Evolutionary conservation across 225 moss, liverwort and hornwort genomes (phyloP), one percentile per base, ranked within the genome.

Genomic region (Asterella californica): DNA sequence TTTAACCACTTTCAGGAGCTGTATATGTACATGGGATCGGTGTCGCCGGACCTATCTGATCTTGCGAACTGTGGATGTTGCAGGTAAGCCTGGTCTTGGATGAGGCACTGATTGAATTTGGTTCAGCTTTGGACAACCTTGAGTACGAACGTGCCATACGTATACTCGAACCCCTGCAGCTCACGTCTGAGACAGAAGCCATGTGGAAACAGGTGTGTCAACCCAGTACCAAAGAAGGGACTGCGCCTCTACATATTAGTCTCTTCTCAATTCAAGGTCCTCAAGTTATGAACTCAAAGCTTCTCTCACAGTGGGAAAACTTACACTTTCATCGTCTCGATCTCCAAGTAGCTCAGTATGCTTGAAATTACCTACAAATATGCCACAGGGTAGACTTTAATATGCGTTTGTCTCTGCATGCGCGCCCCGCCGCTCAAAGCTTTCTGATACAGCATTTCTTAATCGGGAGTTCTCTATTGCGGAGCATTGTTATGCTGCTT

Each of bases 1-100:
- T 52, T 52, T 14, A 52, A 11, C 2, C 5, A 52, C 4, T 17
- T 4, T 52, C 1, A 4, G 52, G 52, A 14, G 52, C 52, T 52
- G 14, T 52, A 52, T 1, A 52, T 52, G 21, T 67, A 15, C 19
- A 25, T 71, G 30, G 47, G 47, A n/a, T n/a, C n/a, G n/a, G n/a
- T n/a, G n/a, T n/a, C n/a, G 47, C 11, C n/a, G 61, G 5, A 61
- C 25, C 7, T n/a, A 46, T 27, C 52, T 53, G 74, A 19, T 74
- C 12, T 67, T 67, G 17, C 71, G 17, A 68, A 71, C 25, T 77
- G 63, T 74, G 54, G 69, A 77, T 29, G 57, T 27, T 78, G 49
- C 86, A 99, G 97, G 93, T 99, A 70, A 93, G 93, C 80, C 94
- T 94, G 81, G 89, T 94, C 61, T 74, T 99, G 52, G 94, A 97